Conservation (phyloP, 495 filamentous ascomycete genomes). For the Hamigera avellanea region DNA sequence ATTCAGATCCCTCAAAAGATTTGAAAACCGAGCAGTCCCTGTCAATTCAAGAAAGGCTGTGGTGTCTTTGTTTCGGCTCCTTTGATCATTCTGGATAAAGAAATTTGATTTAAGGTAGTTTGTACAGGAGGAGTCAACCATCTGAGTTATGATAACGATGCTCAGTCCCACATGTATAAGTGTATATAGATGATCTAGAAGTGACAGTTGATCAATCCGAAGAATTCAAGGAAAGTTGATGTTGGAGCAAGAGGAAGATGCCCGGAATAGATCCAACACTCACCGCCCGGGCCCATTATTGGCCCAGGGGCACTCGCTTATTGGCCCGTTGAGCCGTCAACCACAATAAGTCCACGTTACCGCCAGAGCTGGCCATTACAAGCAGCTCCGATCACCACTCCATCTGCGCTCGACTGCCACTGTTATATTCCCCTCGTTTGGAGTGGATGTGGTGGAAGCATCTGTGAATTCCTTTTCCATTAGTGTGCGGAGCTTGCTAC, state of each 20-base stretch:
- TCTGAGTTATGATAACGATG: no score
- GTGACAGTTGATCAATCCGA: no score
- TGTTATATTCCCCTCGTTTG: conserved; percentile 11
- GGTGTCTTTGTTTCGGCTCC: no score
- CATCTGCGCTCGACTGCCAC: conserved; percentile 7
- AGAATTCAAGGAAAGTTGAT: no score
- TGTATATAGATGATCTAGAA: no score
- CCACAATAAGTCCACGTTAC: conserved; percentile 37
- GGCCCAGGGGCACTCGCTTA: conserved; percentile 26
- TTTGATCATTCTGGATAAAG: no score
- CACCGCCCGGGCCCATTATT: conserved; percentile 31
- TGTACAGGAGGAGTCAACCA: no score
- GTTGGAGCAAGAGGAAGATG: neutral
- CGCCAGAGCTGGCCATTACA: conserved; percentile 8
- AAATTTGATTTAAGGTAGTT: no score
- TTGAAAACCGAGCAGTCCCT: no score
- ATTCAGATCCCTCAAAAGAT: no score
- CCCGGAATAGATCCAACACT: conserved; percentile 4
- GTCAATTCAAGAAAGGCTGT: no score
- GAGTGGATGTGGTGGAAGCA: conserved; percentile 32
- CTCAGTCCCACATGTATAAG: no score
- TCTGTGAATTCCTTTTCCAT: conserved; percentile 16
- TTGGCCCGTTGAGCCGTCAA: conserved; percentile 4
- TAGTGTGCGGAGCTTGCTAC: conserved; percentile 36
- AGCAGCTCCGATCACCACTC: conserved; percentile 14